Percentiles rank a stretch among this genome's conserved stretches.
These are phyloP conservation scores for Neopestalotiopsis sp. DNA, from an alignment of 2,329 filamentous ascomycete genomes.

Conservation along the genomic window DNA sequence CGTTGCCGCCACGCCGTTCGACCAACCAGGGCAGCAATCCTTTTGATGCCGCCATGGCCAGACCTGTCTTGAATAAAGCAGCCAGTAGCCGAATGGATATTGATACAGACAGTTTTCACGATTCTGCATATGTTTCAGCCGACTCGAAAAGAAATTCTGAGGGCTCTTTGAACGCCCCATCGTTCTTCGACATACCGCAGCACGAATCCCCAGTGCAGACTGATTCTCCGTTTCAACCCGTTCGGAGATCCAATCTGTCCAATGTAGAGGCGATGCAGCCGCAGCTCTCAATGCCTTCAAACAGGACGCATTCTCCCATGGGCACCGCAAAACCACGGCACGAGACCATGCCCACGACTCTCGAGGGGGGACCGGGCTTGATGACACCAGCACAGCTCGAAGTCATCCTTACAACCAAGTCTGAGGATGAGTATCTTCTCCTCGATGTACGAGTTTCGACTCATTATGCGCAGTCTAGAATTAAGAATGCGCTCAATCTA, in stretches of 20 bases:
- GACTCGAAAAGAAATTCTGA: conserved; percentile 61
- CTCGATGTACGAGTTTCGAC: conserved; percentile 88
- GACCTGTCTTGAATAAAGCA: conserved; percentile 27
- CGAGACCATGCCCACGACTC: conserved; percentile 58
- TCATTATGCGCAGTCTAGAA: conserved; percentile 77
- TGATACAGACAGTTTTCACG: conserved; percentile 52
- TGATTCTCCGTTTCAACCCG: conserved; percentile 40
- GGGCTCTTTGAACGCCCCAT: conserved; percentile 48
- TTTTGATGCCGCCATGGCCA: conserved; percentile 38
- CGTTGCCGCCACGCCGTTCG: conserved; percentile 52
- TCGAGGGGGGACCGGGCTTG: conserved; percentile 56
- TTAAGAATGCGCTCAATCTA: conserved; percentile 83
- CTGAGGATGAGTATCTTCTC: conserved; percentile 62
- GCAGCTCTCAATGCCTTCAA: conserved; percentile 59
- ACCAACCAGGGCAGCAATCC: conserved; percentile 53
- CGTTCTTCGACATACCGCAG: conserved; percentile 48
- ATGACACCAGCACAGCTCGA: conserved; percentile 61
- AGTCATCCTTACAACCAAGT: conserved; percentile 55
- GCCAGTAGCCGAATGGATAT: conserved; percentile 45
- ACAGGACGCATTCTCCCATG: conserved; percentile 47
- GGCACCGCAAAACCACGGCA: conserved; percentile 42
- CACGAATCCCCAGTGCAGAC: conserved; percentile 50
- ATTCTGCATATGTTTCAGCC: conserved; percentile 60
- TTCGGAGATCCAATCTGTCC: conserved; percentile 41
- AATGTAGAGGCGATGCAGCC: conserved; percentile 57